Evolutionary conservation across 2,329 filamentous ascomycete genomes (phyloP), one percentile per base, ranked within the genome.

Genomic region (Sporothrix phasma): DNA sequence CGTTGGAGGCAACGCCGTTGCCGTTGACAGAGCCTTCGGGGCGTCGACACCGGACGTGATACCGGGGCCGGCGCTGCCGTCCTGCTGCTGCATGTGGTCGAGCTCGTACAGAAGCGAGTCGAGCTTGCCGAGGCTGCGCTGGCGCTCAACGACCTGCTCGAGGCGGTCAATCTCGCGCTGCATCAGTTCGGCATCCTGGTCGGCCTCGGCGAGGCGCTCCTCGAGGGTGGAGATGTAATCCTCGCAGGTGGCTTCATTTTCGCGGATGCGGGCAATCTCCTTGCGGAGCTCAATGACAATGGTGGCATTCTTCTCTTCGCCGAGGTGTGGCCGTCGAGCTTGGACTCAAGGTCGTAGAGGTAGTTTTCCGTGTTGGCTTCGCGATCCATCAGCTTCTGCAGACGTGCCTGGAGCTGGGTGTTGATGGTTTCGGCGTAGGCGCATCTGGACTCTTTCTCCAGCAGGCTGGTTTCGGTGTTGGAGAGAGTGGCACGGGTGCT

Each of bases 211-310:
- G 8, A 99, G 83, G 24, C 93, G 88, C 76, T 97, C 94, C 73
- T 99, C 94, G 11, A 99, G 79, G 0, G 92, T 97, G 0, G 93
- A 96, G 62, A 99, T 97, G 74, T 99, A 99, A 69, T 97, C 94
- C 74, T 99, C 94, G 69, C 88, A 92, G 45, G 88, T 88, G 3
- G 88, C 84, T 77, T 99, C 94, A 69, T 92, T 97, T 71, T 97
- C 94, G 58, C 92, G 86, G 17, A 92, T 84, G 47, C 93, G 88
- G 26, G 88, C 81, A 66, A 99, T 88, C 76, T 99, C 94, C 72
- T 96, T 97, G 60, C 92, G 89, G 62, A 99, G 80, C 73, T 97
- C 92, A 60, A 85, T 78, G 65, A 97, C 88, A 62, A 96, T 88
- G 15, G 88, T 86, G 6, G 90, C 85, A 70, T 94, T 96, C 79